Base-by-base conservation (phyloP, 2,329 filamentous ascomycete genomes). In the Talaromyces rugulosus region DNA sequence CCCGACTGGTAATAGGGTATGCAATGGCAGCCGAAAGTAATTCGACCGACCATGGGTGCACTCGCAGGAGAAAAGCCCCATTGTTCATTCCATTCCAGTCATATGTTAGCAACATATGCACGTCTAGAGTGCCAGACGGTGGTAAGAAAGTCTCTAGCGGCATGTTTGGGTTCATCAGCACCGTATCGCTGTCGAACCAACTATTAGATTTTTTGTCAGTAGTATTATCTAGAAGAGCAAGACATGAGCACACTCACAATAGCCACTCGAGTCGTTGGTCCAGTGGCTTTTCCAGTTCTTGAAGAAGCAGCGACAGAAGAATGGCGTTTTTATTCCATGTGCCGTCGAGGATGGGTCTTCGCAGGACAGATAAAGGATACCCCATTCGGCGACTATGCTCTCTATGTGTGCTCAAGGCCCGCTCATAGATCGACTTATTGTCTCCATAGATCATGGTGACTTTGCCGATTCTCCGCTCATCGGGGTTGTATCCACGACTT, bases 311-410 rank as follows among this genome's bases (percentile, higher is more conserved):
- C 23, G 68, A 66, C n/a, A 69, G 56, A n/a, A 72, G 63, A 60
- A 71, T 74, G 9, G 66, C 63, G 23, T 70, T 66, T 57, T 75
- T 75, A 62, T 75, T 75, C 68, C 72, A 72, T 52, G 68, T 72
- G 4, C 74, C 75, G n/a, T 66, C 67, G 1, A 69, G 65, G 8
- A 77, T 69, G 4, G 67, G 63, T 18, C 70, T 64, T 47, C 71
- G 66, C 44, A 78, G 67, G 4, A 77, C 68, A 47, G 69, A 63
- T 65, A 72, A 71, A n/a, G 67, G 67, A 52, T 78, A 78, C 5
- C 71, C 71, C 63, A 73, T 71, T 42, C 68, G 59, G 50, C 67
- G 58, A n/a, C 72, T 71, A 53, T 77, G 74, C 40, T 67, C 64
- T 56, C 66, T 59, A 58, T 78, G 75, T 8, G 66, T 73, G n/a